Evolutionary conservation across 1,139 yeast genomes (phyloP).

Genomic region (Pichia sp.): DNA sequence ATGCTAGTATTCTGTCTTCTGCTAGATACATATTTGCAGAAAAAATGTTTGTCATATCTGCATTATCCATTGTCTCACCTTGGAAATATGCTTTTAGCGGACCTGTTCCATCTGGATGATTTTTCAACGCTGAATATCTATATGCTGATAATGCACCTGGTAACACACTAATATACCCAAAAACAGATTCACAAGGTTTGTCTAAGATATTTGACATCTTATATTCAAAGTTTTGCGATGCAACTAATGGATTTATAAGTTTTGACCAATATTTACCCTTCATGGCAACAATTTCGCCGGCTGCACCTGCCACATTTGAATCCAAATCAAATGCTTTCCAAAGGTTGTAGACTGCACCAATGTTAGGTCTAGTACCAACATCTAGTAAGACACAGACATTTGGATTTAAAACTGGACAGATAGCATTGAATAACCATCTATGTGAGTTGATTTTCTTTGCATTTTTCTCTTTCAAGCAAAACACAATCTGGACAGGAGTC

Average conservation of each 20-base stretch:
- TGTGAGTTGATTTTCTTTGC: slow-evolving; percentile 91
- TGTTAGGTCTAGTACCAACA: slow-evolving; percentile 89
- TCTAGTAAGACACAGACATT: slow-evolving; percentile 80
- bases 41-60: slow-evolving; percentile 67
- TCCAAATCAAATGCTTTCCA: slow-evolving; percentile 98
- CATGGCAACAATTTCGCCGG: slow-evolving; percentile 94
- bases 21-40: slow-evolving; percentile 97
- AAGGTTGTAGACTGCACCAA: slow-evolving; percentile 77
- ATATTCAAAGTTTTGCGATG: slow-evolving; percentile 95
- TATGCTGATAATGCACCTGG: slow-evolving; percentile 98
- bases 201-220: slow-evolving; percentile 93
- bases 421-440: slow-evolving; percentile 90
- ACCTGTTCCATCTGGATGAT: slow-evolving; percentile 88
- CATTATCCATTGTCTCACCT: slow-evolving; percentile 57
- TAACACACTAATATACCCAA: slow-evolving; percentile 88
- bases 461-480: slow-evolving; percentile 84
- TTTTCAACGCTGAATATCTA: slow-evolving; percentile 79
- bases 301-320: slow-evolving; percentile 96
- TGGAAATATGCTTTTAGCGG: slow-evolving; percentile 84
- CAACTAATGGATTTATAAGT: slow-evolving; percentile 83
- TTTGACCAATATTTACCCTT: slow-evolving; percentile 82
- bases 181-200: slow-evolving; percentile 88
- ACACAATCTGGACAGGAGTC: slow-evolving; percentile 88
- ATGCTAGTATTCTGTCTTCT: slow-evolving; percentile 93
- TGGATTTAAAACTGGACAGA: slow-evolving; percentile 86